A percentile compares a stretch with the other conserved stretches of the same genome.
Conservation (phyloP, 108 stramenopile genomes). For the Cyclostephanos invisitatus region DNA sequence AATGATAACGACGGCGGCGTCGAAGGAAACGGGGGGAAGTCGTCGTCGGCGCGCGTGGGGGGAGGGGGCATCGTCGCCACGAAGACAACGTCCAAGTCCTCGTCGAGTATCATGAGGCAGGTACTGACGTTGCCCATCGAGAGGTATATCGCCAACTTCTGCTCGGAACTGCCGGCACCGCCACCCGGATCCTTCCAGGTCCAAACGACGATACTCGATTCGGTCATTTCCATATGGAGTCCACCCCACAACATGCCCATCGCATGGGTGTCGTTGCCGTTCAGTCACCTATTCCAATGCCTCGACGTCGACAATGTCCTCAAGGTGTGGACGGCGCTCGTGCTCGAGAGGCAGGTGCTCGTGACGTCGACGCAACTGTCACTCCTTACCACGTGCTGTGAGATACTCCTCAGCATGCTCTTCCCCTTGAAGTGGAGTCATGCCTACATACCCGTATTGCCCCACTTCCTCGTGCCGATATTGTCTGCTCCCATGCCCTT, state of each 20-base stretch:
- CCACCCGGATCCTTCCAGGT: conserved; percentile 91
- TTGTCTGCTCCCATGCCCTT: conserved; percentile 86
- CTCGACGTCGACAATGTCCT: conserved; percentile 85
- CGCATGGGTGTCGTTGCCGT: conserved; percentile 87
- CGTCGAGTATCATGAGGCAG: conserved; percentile 10
- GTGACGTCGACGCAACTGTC: conserved; percentile 87
- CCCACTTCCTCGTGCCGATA: conserved; percentile 80
- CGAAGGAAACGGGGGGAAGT: no score
- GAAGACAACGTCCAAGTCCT: conserved; percentile 9
- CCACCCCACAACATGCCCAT: conserved; percentile 91
- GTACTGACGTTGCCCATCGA: conserved; percentile 90
- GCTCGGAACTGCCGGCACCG: conserved; percentile 91
- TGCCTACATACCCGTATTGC: conserved; percentile 85
- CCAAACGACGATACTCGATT: conserved; percentile 74
- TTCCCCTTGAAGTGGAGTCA: conserved; percentile 94
- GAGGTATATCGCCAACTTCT: conserved; percentile 92
- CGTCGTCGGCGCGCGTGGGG: no score
- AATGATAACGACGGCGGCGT: background rate
- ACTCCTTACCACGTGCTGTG: conserved; percentile 78
- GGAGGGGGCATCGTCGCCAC: background rate
- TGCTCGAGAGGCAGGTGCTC: conserved; percentile 84
- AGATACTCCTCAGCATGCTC: conserved; percentile 85
- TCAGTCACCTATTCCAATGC: conserved; percentile 82
- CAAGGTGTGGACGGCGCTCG: conserved; percentile 73
- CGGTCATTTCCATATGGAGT: conserved; percentile 81